Conservation (phyloP, 345 rosid genomes). For the Psidium guajava region DNA sequence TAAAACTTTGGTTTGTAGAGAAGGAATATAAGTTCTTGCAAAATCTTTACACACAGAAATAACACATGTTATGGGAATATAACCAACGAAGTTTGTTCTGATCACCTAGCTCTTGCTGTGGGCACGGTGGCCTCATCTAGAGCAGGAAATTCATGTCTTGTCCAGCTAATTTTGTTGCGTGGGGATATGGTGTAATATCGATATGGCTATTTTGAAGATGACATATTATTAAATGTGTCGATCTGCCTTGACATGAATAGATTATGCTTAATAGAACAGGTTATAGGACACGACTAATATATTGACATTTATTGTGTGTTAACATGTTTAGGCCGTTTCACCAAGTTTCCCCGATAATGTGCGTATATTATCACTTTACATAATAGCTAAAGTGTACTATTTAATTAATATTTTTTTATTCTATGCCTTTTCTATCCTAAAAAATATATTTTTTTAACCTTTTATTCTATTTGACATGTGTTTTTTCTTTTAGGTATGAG, state of each 20-base stretch:
- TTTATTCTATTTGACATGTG: neutral
- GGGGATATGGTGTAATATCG: neutral
- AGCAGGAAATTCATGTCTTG: neutral
- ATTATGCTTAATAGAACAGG: neutral
- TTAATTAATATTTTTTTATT: neutral
- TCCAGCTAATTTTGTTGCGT: neutral
- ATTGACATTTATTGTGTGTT: neutral
- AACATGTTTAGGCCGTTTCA: neutral
- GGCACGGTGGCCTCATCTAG: neutral
- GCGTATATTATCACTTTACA: neutral
- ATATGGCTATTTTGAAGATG: neutral
- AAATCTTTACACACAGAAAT: neutral
- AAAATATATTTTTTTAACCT: neutral
- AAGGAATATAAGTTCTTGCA: neutral
- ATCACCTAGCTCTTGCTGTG: neutral
- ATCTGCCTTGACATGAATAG: neutral
- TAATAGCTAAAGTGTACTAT: neutral
- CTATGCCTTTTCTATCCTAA: neutral
- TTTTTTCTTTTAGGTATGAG: neutral
- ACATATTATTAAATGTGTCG: neutral
- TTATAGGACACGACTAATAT: fast-evolving
- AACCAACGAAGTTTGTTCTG: neutral
- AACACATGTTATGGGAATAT: neutral
- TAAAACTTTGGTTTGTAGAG: neutral
- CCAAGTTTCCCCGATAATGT: neutral